Evolutionary conservation across 2,329 filamentous ascomycete genomes (phyloP).

Genomic region (Drechslerella stenobrocha): DNA sequence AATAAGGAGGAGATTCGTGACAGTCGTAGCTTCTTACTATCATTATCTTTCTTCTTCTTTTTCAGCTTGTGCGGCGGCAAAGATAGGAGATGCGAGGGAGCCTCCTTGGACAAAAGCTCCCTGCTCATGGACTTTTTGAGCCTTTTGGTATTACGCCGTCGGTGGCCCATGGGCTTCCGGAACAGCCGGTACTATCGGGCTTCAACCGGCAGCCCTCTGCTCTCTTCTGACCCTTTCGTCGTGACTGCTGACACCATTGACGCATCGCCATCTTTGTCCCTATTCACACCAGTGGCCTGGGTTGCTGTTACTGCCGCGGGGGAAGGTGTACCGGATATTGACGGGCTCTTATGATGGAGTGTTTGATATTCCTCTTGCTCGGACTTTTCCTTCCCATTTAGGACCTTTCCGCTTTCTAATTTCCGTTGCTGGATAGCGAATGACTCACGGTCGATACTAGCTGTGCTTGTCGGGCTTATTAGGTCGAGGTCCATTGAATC

Average conservation of each 20-base stretch:
- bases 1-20: conserved; percentile 10
- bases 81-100: neutral
- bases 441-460: conserved; percentile 33
- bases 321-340: conserved; percentile 44
- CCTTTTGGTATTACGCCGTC: neutral
- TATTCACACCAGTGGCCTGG: conserved; percentile 11
- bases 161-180: neutral
- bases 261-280: conserved; percentile 36
- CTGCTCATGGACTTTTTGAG: conserved; percentile 5
- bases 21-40: conserved; percentile 13
- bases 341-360: conserved; percentile 45
- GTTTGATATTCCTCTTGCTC: conserved; percentile 48
- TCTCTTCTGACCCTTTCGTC: conserved; percentile 22
- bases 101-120: neutral
- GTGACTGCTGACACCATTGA: conserved; percentile 16
- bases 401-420: conserved; percentile 38
- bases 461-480: conserved; percentile 9
- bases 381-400: conserved; percentile 45
- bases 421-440: conserved; percentile 47
- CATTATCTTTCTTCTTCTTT: conserved; percentile 1
- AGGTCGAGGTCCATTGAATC: conserved; percentile 47
- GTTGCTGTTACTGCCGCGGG: conserved; percentile 12
- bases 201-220: conserved; percentile 34
- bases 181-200: conserved; percentile 34
- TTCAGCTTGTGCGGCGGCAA: neutral